Evolutionary conservation across 345 rosid genomes (phyloP).

Genomic region (Hibiscus syriacus): DNA sequence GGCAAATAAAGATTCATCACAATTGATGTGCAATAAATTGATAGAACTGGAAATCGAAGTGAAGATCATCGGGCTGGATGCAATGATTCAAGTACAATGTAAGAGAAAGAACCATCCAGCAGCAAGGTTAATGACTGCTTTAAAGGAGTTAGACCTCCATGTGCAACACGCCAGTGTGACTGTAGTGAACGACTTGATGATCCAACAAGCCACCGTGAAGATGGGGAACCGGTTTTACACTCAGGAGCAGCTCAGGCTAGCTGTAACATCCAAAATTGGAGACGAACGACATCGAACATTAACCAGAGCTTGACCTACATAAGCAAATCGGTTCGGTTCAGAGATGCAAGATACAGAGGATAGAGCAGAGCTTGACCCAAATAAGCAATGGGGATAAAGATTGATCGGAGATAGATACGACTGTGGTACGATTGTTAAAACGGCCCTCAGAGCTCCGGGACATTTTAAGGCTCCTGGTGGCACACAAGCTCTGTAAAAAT

Average conservation of each 20-base stretch:
- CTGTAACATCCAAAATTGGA: slow-evolving; percentile 56
- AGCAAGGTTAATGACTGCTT: slow-evolving; percentile 74
- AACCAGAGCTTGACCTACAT: slow-evolving; percentile 1
- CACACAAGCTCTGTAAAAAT: slow-evolving; percentile 24
- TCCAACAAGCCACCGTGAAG: slow-evolving; percentile 93
- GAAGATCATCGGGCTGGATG: slow-evolving; percentile 84
- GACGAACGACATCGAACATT: slow-evolving; percentile 18
- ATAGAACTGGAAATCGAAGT: slow-evolving; percentile 79
- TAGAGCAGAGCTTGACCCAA: not conserved
- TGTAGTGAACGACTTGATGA: slow-evolving; percentile 84
- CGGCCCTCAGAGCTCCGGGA: slow-evolving; percentile 24
- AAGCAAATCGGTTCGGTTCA: too few species aligned
- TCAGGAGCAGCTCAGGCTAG: slow-evolving; percentile 69
- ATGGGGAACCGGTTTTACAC: slow-evolving; percentile 74
- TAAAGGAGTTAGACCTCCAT: slow-evolving; percentile 81
- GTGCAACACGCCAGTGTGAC: slow-evolving; percentile 86
- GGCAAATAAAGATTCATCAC: slow-evolving; percentile 23
- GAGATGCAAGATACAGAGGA: not conserved
- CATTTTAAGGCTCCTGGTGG: slow-evolving; percentile 39
- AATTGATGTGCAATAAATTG: slow-evolving; percentile 26
- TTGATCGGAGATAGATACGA: slow-evolving; percentile 3
- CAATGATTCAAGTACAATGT: slow-evolving; percentile 75
- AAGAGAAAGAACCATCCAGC: slow-evolving; percentile 81
- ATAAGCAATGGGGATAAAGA: slow-evolving; percentile 11
- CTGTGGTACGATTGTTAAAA: not conserved